Conservation (phyloP, 2,329 filamentous ascomycete genomes). For the Fusarium veterinarium region DNA sequence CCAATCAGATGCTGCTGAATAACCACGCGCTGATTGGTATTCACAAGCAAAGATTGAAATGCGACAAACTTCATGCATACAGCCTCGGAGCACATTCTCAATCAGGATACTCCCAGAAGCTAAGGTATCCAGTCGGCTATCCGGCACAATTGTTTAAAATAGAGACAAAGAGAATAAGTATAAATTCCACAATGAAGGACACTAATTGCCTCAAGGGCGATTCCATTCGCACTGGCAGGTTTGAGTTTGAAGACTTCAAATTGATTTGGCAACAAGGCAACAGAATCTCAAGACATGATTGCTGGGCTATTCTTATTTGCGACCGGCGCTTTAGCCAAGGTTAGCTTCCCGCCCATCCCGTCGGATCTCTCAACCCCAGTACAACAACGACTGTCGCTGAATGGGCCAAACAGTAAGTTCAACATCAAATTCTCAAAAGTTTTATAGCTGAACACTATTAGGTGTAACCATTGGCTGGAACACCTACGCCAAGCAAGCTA, state of each 20-base stretch:
- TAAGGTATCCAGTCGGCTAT: background rate
- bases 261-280: background rate
- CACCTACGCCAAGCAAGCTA: conserved; percentile 20
- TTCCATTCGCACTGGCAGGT: background rate
- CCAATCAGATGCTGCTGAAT: conserved; percentile 3
- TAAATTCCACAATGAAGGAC: background rate
- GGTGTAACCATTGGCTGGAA: conserved; percentile 24
- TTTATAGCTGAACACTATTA: accelerated
- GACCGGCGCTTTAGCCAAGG: background rate
- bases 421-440: accelerated
- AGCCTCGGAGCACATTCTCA: background rate
- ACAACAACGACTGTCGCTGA: conserved; percentile 11
- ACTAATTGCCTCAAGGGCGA: background rate
- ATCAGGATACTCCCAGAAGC: background rate
- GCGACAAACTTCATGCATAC: background rate
- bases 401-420: conserved; percentile 10
- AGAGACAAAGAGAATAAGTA: background rate
- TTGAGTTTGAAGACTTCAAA: background rate
- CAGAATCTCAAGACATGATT: background rate
- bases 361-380: conserved; percentile 23
- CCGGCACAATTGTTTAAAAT: background rate
- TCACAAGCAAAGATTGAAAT: background rate
- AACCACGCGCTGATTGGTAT: conserved; percentile 1
- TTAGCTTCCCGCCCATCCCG: conserved; percentile 8
- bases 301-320: background rate